phyloP scores from a whole-genome alignment of 257 asterid genomes.

The Handroanthus guayacan region DNA sequence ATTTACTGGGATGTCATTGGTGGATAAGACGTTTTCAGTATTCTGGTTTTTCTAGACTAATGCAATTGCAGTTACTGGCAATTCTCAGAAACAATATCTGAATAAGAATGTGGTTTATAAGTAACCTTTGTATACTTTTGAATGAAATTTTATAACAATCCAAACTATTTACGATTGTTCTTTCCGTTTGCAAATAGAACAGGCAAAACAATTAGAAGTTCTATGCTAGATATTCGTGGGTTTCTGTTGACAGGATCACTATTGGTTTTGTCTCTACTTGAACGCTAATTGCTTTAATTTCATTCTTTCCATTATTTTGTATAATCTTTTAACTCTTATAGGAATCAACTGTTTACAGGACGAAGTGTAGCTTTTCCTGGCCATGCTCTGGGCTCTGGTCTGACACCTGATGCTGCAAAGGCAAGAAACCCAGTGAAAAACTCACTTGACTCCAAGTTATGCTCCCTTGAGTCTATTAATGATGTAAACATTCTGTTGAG shows the following conservation, averaged over 20 bases:
- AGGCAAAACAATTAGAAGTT: slow-evolving; percentile 22
- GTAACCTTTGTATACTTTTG: neutral
- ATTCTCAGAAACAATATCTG: slow-evolving; percentile 12
- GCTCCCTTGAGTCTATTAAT: slow-evolving; percentile 35
- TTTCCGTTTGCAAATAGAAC: slow-evolving; percentile 22
- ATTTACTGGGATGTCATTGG: slow-evolving; percentile 6
- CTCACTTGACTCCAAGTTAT: slow-evolving; percentile 34
- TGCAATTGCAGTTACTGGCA: neutral
- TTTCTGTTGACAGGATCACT: slow-evolving; percentile 20
- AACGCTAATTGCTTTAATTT: neutral
- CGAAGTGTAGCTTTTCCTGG: slow-evolving; percentile 99
- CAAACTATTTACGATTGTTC: slow-evolving; percentile 5
- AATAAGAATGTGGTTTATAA: slow-evolving; percentile 5
- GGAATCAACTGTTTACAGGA: slow-evolving; percentile 57
- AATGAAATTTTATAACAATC: slow-evolving; percentile 3
- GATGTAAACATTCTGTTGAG: slow-evolving; percentile 25
- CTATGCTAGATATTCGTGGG: slow-evolving; percentile 21
- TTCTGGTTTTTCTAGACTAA: slow-evolving; percentile 13
- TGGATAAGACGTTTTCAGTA: neutral
- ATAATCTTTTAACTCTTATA: slow-evolving; percentile 22
- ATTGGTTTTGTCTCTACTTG: slow-evolving; percentile 10
- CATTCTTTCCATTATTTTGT: slow-evolving; percentile 21
- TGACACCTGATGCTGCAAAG: slow-evolving; percentile 89
- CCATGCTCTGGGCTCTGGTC: slow-evolving; percentile 93
- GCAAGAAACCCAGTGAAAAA: slow-evolving; percentile 57